Conservation (phyloP, 2,329 filamentous ascomycete species). For the Botrytis porri region DNA sequence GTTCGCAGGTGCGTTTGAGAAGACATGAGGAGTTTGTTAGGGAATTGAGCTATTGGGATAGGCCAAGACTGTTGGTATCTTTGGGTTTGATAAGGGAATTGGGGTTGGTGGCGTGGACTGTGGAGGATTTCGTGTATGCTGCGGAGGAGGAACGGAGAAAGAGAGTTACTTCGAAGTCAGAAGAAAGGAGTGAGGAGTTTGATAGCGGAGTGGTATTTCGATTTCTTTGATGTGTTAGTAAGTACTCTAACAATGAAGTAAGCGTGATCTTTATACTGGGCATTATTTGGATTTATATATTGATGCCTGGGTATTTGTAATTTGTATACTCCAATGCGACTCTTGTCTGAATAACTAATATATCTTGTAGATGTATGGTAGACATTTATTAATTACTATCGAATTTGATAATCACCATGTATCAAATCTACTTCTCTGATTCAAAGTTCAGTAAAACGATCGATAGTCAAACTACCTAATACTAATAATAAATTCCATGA, state of each 20-base stretch:
- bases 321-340: too few species aligned
- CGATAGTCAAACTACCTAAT: too few species aligned
- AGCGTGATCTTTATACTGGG: neutral
- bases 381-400: too few species aligned
- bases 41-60: neutral
- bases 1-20: neutral
- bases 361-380: too few species aligned
- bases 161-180: neutral
- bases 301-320: too few species aligned
- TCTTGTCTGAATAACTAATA: too few species aligned
- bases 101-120: too few species aligned
- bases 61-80: neutral
- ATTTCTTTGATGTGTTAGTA: neutral
- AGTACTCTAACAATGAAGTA: neutral
- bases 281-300: neutral
- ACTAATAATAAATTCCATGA: too few species aligned
- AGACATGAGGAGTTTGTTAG: neutral
- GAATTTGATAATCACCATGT: too few species aligned
- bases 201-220: neutral
- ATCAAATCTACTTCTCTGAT: too few species aligned
- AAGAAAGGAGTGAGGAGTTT: neutral
- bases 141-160: neutral
- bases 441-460: too few species aligned
- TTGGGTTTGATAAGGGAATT: neutral
- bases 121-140: neutral